A percentile compares a stretch with the other conserved stretches of the same genome.
Conservation (phyloP, 345 rosid species). For the Corchorus capsularis region DNA sequence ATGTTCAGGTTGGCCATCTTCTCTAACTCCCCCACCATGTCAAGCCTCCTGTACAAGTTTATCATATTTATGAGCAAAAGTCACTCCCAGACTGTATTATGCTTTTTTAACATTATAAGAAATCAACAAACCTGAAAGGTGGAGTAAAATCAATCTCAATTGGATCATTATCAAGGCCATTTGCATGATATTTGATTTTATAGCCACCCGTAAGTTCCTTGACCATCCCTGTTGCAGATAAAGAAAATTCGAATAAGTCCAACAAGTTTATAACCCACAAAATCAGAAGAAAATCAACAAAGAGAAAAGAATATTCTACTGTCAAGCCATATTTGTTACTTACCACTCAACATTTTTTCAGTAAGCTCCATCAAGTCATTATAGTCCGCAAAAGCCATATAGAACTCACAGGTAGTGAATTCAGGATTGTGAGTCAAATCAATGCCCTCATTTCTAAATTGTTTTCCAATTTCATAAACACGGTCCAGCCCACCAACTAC, state of each 20-base stretch:
- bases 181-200: conserved; percentile 82
- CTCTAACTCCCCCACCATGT: conserved; percentile 91
- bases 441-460: conserved; percentile 96
- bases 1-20: conserved; percentile 78
- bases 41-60: conserved; percentile 59
- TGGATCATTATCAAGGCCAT: conserved; percentile 85
- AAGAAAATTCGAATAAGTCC: neutral
- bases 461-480: conserved; percentile 96
- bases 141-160: conserved; percentile 96
- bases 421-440: conserved; percentile 99
- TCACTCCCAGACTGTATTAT: neutral
- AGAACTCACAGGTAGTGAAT: conserved; percentile 98
- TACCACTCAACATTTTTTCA: conserved; percentile 87
- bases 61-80: neutral
- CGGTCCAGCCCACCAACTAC: conserved; percentile 93
- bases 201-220: conserved; percentile 88
- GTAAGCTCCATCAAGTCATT: conserved; percentile 90
- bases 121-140: conserved; percentile 72
- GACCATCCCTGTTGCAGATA: conserved; percentile 66
- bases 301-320: neutral
- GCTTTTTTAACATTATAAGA: neutral
- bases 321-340: conserved; percentile 20
- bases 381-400: conserved; percentile 97
- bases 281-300: conserved; percentile 12
- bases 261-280: neutral